Percentiles rank a stretch among this genome's conserved stretches.
Conservation (phyloP, 495 filamentous ascomycete species). For the Trichocladium antarcticum region DNA sequence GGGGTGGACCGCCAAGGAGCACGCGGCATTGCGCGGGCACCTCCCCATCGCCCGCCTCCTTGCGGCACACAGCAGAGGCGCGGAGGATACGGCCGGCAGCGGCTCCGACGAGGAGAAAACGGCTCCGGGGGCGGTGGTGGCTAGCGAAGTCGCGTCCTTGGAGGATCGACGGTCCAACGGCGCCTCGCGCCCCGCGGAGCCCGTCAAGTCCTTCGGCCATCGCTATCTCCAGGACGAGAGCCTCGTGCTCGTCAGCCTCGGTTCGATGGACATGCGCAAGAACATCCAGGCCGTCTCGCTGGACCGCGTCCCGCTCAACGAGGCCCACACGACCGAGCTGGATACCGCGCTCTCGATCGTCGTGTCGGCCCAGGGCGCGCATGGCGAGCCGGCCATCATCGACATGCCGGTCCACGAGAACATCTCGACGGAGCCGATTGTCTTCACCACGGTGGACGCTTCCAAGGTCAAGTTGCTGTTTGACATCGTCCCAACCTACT, state of each 20-base stretch:
- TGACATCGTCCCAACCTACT: constrained; percentile 94
- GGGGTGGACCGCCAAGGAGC: constrained; percentile 91
- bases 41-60: constrained; percentile 62
- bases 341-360: constrained; percentile 90
- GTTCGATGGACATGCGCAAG: constrained; percentile 87
- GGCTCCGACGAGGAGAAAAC: constrained; percentile 28
- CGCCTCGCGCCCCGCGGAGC: constrained; percentile 44
- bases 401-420: constrained; percentile 91
- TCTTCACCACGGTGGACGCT: constrained; percentile 68
- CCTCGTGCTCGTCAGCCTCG: constrained; percentile 84
- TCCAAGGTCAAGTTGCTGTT: constrained; percentile 81
- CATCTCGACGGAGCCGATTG: constrained; percentile 81
- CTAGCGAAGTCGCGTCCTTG: constrained; percentile 42
- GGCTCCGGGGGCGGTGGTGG: constrained; percentile 31
- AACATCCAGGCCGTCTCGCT: constrained; percentile 68
- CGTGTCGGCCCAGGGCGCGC: constrained; percentile 78
- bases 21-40: constrained; percentile 82
- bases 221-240: constrained; percentile 82
- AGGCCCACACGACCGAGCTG: constrained; percentile 82
- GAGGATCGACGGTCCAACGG: constrained; percentile 39
- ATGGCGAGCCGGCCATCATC: constrained; percentile 75
- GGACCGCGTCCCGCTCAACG: constrained; percentile 74
- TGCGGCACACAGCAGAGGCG: constrained; percentile 27
- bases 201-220: constrained; percentile 91
- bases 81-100: constrained; percentile 15